These are phyloP conservation scores for Alternaria hordeiaustralica DNA, from an alignment of 2,329 filamentous ascomycete genomes.

Conservation along the genomic window DNA sequence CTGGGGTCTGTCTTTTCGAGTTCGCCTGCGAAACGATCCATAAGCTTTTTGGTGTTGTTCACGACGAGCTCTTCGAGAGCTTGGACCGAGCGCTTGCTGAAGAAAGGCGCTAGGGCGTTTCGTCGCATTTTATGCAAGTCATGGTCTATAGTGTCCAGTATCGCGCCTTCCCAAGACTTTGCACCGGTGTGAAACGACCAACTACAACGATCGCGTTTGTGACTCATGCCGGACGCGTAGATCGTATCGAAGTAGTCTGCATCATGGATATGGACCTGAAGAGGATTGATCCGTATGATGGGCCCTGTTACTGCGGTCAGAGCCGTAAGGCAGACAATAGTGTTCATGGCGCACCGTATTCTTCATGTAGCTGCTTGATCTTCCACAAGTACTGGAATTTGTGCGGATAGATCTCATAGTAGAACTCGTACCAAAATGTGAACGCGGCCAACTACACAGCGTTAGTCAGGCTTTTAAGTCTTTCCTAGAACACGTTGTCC, in stretches of 20 bases:
- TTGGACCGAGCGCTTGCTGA: slow-evolving; percentile 20
- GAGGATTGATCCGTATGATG: slow-evolving; percentile 21
- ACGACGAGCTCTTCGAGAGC: slow-evolving; percentile 24
- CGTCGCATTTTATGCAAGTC: slow-evolving; percentile 33
- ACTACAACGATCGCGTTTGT: slow-evolving; percentile 16
- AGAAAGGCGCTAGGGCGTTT: slow-evolving; percentile 29
- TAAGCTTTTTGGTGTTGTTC: neutral
- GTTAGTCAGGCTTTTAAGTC: fast-evolving
- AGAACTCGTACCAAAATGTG: slow-evolving; percentile 34
- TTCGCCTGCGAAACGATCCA: neutral
- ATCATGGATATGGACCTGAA: slow-evolving; percentile 27
- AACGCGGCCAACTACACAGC: neutral
- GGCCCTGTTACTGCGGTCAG: neutral
- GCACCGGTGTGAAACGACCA: slow-evolving; percentile 12
- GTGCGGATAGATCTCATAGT: slow-evolving; percentile 35
- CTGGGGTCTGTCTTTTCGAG: neutral
- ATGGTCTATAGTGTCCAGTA: slow-evolving; percentile 27
- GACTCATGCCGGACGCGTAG: slow-evolving; percentile 12
- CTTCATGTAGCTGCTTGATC: slow-evolving; percentile 38
- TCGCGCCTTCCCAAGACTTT: slow-evolving; percentile 2
- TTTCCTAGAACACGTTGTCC: neutral
- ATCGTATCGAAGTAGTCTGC: slow-evolving; percentile 21
- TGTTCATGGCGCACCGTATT: slow-evolving; percentile 2
- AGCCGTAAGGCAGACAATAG: neutral
- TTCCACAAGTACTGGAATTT: slow-evolving; percentile 28